Percentiles rank a stretch among this genome's conserved stretches.
These are phyloP conservation scores for Didymella exigua DNA, from an alignment of 2,329 filamentous ascomycete species.

Conservation along the genomic window DNA sequence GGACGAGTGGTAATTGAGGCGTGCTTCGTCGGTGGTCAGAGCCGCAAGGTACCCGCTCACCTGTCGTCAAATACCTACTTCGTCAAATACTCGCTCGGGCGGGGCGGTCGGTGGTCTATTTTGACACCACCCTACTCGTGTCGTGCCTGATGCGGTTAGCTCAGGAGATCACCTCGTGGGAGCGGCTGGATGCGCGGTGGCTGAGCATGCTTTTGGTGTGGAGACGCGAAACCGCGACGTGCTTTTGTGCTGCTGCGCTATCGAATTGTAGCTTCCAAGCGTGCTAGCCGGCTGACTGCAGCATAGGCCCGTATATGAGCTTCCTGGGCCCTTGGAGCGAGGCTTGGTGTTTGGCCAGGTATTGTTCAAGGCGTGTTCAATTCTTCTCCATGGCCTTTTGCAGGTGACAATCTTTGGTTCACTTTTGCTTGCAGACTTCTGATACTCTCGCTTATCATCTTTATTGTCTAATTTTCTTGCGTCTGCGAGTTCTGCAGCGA, in stretches of 20 bases:
- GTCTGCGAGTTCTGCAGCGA: conserved; percentile 3
- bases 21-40: neutral
- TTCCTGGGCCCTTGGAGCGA: conserved; percentile 14
- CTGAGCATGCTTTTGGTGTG: conserved; percentile 16
- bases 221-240: conserved; percentile 19
- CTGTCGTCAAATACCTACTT: too few relatives aligned
- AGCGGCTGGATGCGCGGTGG: conserved; percentile 24
- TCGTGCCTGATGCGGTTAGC: conserved; percentile 5
- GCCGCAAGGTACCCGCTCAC: neutral
- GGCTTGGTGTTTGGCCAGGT: neutral
- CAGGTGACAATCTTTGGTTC: conserved; percentile 20
- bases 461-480: conserved; percentile 11
- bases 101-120: too few relatives aligned
- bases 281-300: conserved; percentile 18
- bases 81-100: neutral
- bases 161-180: conserved; percentile 16
- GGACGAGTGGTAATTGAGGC: neutral
- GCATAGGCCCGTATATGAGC: conserved; percentile 25
- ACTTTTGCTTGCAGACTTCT: neutral
- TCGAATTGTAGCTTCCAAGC: conserved; percentile 18
- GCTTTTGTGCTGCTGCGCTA: conserved; percentile 6
- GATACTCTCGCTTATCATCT: conserved; percentile 7
- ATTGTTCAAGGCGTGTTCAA: neutral
- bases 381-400: conserved; percentile 11
- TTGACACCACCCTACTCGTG: conserved; percentile 16